These are phyloP conservation scores for Aspergillus intermedius DNA, from an alignment of 2,329 filamentous ascomycete species.

Conservation along the genomic window DNA sequence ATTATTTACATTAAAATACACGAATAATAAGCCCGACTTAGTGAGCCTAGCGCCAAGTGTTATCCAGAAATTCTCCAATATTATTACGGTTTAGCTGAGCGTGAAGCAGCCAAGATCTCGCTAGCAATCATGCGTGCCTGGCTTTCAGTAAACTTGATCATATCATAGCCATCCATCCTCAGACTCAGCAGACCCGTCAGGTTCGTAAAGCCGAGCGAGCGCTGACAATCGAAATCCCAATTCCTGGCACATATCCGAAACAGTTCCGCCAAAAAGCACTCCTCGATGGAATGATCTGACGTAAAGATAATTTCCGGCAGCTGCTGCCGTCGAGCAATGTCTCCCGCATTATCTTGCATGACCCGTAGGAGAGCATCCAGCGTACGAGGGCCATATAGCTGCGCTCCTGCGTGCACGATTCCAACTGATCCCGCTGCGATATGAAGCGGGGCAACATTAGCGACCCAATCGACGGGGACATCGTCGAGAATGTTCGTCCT, in stretches of 20 bases:
- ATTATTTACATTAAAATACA: too few relatives aligned
- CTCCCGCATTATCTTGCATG: background rate
- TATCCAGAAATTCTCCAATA: background rate
- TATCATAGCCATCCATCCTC: background rate
- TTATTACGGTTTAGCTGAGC: background rate
- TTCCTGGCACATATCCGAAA: background rate
- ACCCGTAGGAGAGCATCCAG: background rate
- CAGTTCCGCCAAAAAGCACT: background rate
- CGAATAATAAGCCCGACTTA: too few relatives aligned
- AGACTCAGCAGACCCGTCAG: background rate
- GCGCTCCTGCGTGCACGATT: constrained; percentile 10
- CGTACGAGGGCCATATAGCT: background rate
- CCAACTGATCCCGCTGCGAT: constrained; percentile 6
- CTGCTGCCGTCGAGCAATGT: background rate
- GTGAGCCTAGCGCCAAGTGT: too few relatives aligned
- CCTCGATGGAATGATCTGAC: background rate
- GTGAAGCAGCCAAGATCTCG: background rate
- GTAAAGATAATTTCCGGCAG: background rate
- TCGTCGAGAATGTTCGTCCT: constrained; percentile 8
- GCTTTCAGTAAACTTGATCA: background rate
- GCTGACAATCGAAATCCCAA: background rate
- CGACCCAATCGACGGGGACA: constrained; percentile 14
- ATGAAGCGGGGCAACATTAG: constrained; percentile 11
- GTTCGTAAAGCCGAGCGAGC: background rate
- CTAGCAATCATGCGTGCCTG: background rate